Evolutionary conservation across 257 asterid genomes (phyloP), one percentile per base, ranked within the genome.

Genomic region (Buddleja alternifolia): DNA sequence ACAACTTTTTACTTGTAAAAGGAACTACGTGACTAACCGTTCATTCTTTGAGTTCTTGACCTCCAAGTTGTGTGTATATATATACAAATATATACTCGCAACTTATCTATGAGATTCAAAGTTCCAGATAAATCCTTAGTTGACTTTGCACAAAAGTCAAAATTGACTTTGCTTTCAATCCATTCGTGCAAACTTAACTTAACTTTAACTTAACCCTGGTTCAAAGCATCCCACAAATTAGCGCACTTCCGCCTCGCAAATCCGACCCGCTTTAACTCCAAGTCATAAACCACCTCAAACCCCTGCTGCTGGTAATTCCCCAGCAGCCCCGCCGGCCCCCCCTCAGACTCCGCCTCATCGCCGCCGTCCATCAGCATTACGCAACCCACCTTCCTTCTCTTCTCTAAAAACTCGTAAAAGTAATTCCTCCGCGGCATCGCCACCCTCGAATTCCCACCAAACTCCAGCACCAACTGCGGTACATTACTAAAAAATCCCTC

Each of bases 291-390:
- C 75, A 93, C 97, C 62, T 93, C 99, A 80, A 93, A 88, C 46
- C 99, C 99, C 84, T 90, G 99, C 73, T 93, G 99, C 70, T 84
- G 95, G 73, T 90, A 93, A 72, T 93, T 93, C 64, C 99, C 99
- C 63, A 93, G 66, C 80, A 93, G 65, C 63, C 99, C 99, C 12
- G 96, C 97, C 48, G 99, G 96, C 42, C 99, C 98, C 25, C 94
- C 88, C 52, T 84, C 88, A 34, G 77, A 55, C 47, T 83, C 95
- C 76, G 58, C 86, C 54, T 83, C 96, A 50, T 79, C 90, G 1
- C 97, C 97, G 32, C 97, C 96, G 83, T 82, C 87, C 92, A 93
- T 83, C 53, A 93, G 6, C 97, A 85, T 90, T 82, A 93, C 24
- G 59, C 99, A 93, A 7, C 99, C 97, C 24, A 85, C 94, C 51